These are phyloP conservation scores for Megacollybia platyphylla DNA, from an alignment of 1,284 basidiomycete species.

Conservation along the genomic window DNA sequence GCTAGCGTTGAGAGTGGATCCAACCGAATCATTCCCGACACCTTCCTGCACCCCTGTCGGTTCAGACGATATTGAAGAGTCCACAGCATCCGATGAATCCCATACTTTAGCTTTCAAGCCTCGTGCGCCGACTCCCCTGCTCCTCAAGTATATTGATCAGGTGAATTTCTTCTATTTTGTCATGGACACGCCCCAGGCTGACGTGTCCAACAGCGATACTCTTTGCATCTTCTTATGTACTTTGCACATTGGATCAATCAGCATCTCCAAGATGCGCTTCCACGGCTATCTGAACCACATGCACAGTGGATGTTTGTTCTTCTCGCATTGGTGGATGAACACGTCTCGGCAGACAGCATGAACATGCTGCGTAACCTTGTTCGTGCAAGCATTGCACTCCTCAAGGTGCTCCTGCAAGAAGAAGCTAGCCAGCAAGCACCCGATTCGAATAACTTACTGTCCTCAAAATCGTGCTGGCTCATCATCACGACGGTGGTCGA, in stretches of 20 bases:
- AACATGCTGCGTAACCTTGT: constrained; percentile 68
- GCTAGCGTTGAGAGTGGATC: constrained; percentile 17
- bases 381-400: constrained; percentile 53
- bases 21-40: constrained; percentile 24
- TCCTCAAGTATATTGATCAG: constrained; percentile 51
- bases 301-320: constrained; percentile 79
- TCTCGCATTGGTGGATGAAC: constrained; percentile 60
- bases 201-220: constrained; percentile 33
- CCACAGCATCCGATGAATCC: not conserved
- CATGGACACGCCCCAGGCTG: constrained; percentile 7
- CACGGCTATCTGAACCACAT: constrained; percentile 49
- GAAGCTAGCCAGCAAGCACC: constrained; percentile 3
- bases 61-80: not conserved
- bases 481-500: constrained; percentile 60
- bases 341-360: constrained; percentile 69
- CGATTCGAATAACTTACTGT: constrained; percentile 3
- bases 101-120: constrained; percentile 11
- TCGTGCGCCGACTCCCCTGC: constrained; percentile 42
- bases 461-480: constrained; percentile 63
- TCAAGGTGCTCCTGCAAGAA: constrained; percentile 26
- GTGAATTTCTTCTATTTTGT: constrained; percentile 22
- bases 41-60: constrained; percentile 12
- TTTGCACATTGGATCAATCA: constrained; percentile 71
- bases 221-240: constrained; percentile 70
- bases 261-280: constrained; percentile 32